Conservation (phyloP, 2,329 filamentous ascomycete genomes). For the Fusarium secorum region DNA sequence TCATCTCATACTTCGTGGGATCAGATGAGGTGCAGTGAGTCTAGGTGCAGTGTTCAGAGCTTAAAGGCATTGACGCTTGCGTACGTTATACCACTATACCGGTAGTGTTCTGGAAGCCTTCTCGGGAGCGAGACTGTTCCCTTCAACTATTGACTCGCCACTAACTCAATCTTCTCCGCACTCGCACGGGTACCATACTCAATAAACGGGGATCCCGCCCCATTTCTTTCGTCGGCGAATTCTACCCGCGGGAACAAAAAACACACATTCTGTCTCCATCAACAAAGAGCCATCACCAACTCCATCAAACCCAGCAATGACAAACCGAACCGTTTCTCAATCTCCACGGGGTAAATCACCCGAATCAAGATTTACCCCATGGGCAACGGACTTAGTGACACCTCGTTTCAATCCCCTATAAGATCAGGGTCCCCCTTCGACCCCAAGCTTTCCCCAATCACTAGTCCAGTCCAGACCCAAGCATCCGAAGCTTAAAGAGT, state of each 20-base stretch:
- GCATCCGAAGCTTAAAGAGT: background rate
- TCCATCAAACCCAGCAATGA: background rate
- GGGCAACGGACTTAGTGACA: background rate
- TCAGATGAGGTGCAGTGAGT: background rate
- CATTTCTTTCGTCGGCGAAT: background rate
- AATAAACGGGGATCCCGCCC: background rate
- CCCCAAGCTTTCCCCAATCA: constrained; percentile 7
- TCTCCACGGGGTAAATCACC: constrained; percentile 13
- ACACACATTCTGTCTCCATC: background rate
- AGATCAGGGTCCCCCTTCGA: constrained; percentile 4
- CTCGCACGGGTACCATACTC: background rate
- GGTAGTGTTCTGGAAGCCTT: background rate
- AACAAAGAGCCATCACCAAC: background rate
- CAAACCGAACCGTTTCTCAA: background rate
- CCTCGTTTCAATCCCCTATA: background rate
- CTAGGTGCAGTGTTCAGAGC: background rate
- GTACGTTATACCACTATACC: background rate
- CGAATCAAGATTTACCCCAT: constrained; percentile 11
- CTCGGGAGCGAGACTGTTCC: background rate
- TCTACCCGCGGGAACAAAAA: background rate
- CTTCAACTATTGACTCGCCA: background rate
- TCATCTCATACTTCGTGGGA: background rate
- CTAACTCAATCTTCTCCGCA: background rate
- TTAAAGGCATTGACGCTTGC: background rate
- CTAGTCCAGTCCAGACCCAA: background rate